phyloP scores from a whole-genome alignment of 495 filamentous ascomycete genomes.

The Jackrogersella multiformis region DNA sequence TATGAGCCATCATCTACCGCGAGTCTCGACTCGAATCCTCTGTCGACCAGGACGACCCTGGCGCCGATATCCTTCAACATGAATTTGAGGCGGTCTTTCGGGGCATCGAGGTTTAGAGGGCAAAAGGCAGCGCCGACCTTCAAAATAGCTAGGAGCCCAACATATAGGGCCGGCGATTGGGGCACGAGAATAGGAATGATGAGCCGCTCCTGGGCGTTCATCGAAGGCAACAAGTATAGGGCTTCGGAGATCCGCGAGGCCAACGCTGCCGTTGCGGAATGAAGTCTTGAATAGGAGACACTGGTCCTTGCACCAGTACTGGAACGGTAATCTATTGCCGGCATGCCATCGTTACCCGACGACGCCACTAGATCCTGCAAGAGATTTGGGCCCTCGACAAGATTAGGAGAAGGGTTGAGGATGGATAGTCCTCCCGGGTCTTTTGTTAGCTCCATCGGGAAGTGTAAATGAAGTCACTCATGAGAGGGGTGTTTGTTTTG shows the following conservation, averaged over 20 bases:
- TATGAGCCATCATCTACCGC: conserved; percentile 29
- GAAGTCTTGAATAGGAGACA: conserved; percentile 68
- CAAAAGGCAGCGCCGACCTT: conserved; percentile 84
- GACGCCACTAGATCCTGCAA: conserved; percentile 69
- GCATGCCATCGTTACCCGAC: conserved; percentile 15
- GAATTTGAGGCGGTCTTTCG: conserved; percentile 75
- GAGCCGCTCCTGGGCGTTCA: conserved; percentile 38
- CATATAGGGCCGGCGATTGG: conserved; percentile 76
- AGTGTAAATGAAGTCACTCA: background rate
- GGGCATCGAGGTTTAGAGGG: conserved; percentile 76
- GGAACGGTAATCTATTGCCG: conserved; percentile 69
- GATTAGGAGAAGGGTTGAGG: conserved; percentile 65
- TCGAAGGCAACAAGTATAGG: conserved; percentile 21
- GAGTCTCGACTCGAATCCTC: conserved; percentile 47
- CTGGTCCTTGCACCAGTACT: conserved; percentile 52
- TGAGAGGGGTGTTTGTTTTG: background rate
- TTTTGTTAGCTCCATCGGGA: conserved; percentile 30
- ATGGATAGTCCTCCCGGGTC: conserved; percentile 60
- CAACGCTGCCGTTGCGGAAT: conserved; percentile 62
- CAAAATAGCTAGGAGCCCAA: conserved; percentile 74
- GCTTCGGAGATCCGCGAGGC: conserved; percentile 57
- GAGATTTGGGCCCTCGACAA: conserved; percentile 66
- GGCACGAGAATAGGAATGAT: conserved; percentile 78
- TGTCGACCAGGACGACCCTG: conserved; percentile 61
- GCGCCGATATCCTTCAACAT: conserved; percentile 74